Base-by-base conservation (phyloP, 1,284 basidiomycete species). In the Schizophyllum commune region DNA sequence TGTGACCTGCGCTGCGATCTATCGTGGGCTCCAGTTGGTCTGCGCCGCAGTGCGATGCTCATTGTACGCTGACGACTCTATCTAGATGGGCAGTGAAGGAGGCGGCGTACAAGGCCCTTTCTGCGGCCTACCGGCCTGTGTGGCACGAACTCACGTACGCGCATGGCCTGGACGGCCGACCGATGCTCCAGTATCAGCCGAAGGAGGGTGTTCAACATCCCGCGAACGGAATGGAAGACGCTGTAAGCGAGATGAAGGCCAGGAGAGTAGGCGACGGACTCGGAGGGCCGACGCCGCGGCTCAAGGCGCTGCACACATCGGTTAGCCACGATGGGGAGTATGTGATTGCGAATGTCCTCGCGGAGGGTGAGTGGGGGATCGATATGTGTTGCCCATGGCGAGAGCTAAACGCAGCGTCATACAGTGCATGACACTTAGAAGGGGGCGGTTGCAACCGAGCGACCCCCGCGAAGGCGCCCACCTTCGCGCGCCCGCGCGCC, bases 241-340 rank as follows among this genome's bases (percentile, higher is more conserved):
- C 51, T 52, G 20, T 15, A 21, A 55, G 53, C 53, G 53, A 55
- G 11, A 21, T 21, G 27, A 13, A 13, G 19, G 53, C 4, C 53
- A 11, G 11, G 20, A 55, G 20, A 55, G 19, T 15, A 27, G 27
- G 53, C 15, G 19, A 11, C 53, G 9, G 19, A 27, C 53, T 15
- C 39, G 17, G 39, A 47, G 13, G 2, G 56, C 34, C 51, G 53
- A 4, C 32, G 22, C 52, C 59, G 11, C 68, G 67, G 57, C 62
- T 76, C 51, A 76, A 77, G 58, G 68, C 68, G 20, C 67, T 87
- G 55, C 84, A 91, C 70, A 80, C 84, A 20, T 92, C 88, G 56
- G 79, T 94, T 56, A 91, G 88, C 65, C 93, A 96, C 67, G 94
- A 96, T 67, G 92, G 90, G 22, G 89, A 92, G 52, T 92, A 93